These are phyloP conservation scores for Fusarium veterinarium DNA, from an alignment of 2,329 filamentous ascomycete genomes.

Conservation along the genomic window DNA sequence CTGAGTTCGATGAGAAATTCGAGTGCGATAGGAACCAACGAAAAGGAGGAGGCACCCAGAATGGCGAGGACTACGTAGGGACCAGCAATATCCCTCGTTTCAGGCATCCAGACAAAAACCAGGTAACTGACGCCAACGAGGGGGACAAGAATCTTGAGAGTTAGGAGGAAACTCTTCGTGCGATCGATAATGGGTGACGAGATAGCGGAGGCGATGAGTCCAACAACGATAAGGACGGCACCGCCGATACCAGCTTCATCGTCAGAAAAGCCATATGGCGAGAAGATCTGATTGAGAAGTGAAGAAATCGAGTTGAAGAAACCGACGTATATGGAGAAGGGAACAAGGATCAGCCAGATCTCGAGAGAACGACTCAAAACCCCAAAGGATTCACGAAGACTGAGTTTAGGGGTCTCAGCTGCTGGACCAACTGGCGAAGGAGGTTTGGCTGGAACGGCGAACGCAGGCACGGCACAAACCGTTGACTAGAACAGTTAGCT, in stretches of 20 bases:
- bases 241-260: conserved; percentile 90
- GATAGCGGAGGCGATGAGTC: conserved; percentile 81
- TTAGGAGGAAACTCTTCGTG: conserved; percentile 80
- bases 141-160: conserved; percentile 80
- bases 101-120: conserved; percentile 81
- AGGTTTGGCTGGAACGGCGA: conserved; percentile 82
- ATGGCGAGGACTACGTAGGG: conserved; percentile 81
- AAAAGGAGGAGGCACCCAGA: conserved; percentile 83
- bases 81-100: conserved; percentile 68
- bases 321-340: conserved; percentile 87
- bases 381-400: conserved; percentile 61
- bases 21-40: conserved; percentile 83
- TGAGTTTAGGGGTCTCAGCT: conserved; percentile 67
- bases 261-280: conserved; percentile 86
- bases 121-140: conserved; percentile 80
- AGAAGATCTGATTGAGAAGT: conserved; percentile 89
- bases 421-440: conserved; percentile 82
- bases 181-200: conserved; percentile 85
- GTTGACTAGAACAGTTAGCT: conserved; percentile 48
- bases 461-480: conserved; percentile 74
- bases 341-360: conserved; percentile 82
- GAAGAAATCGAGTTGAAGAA: conserved; percentile 94
- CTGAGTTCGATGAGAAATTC: conserved; percentile 90
- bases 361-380: conserved; percentile 70
- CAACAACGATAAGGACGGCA: conserved; percentile 88